These are phyloP conservation scores for Xylaria nigripes DNA, from an alignment of 495 filamentous ascomycete genomes.

Conservation along the genomic window DNA sequence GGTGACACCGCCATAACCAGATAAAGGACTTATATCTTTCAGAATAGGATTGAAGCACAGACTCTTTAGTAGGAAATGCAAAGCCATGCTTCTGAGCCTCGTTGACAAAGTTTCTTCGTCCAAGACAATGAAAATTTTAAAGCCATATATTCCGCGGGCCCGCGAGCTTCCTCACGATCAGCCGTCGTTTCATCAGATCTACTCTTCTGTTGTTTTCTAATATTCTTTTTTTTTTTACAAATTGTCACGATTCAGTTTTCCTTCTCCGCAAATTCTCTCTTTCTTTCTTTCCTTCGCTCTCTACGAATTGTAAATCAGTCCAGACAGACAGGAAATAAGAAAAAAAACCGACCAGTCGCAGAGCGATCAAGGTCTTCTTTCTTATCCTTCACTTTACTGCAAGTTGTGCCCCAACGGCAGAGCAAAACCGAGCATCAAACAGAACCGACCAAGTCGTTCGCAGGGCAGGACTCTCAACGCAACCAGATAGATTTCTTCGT, in stretches of 20 bases:
- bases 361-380: no score
- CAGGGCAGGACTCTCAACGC: no score
- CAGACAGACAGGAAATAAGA: background rate
- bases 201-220: background rate
- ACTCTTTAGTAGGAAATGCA: background rate
- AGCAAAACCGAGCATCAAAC: no score
- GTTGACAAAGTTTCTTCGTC: background rate
- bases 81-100: no score
- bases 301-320: background rate
- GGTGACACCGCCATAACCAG: no score
- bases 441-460: no score
- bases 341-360: background rate
- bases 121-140: background rate
- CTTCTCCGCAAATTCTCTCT: background rate
- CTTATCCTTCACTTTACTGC: no score
- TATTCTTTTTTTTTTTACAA: background rate
- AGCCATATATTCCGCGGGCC: background rate
- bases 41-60: background rate
- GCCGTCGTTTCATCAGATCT: background rate
- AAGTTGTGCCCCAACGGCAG: no score
- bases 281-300: background rate
- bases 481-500: background rate
- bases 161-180: no score
- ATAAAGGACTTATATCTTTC: no score
- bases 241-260: no score